Conservation (phyloP, 371 early-diverging fungal genomes). For the Mortierella sp. region DNA sequence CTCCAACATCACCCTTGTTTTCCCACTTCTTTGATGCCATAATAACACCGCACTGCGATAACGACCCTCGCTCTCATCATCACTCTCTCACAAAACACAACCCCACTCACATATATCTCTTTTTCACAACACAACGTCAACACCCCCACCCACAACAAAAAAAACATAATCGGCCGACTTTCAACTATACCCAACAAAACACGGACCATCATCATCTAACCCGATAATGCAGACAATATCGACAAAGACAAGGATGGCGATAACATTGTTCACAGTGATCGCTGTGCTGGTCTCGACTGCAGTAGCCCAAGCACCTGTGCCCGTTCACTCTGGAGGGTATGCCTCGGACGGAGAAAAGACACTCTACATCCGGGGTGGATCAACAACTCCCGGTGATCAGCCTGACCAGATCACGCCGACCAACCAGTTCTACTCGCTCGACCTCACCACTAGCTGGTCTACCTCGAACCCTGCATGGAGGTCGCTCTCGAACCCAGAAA, state of each 20-base stretch:
- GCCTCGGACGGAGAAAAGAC: not conserved
- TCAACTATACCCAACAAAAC: not conserved
- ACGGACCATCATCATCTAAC: not conserved
- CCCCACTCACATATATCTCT: not conserved
- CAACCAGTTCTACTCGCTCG: conserved; percentile 3
- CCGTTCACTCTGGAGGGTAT: not conserved
- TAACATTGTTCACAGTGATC: too few relatives aligned
- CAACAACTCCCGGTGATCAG: not conserved
- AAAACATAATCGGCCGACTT: not conserved
- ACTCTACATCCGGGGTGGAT: not conserved
- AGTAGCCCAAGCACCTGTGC: not conserved
- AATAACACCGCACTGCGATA: not conserved
- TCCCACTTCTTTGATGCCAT: not conserved
- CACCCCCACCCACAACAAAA: not conserved
- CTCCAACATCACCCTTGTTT: not conserved
- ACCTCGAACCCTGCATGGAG: conserved; percentile 9
- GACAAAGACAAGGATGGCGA: too few relatives aligned
- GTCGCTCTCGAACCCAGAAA: not conserved
- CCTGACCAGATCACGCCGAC: not conserved
- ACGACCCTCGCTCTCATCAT: not conserved
- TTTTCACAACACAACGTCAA: not conserved
- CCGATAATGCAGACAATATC: not conserved
- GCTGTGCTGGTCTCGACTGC: not conserved
- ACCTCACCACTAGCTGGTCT: not conserved
- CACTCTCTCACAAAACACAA: too few relatives aligned